Conservation (phyloP, 108 stramenopile genomes). For the Skeletonema menzelii region DNA sequence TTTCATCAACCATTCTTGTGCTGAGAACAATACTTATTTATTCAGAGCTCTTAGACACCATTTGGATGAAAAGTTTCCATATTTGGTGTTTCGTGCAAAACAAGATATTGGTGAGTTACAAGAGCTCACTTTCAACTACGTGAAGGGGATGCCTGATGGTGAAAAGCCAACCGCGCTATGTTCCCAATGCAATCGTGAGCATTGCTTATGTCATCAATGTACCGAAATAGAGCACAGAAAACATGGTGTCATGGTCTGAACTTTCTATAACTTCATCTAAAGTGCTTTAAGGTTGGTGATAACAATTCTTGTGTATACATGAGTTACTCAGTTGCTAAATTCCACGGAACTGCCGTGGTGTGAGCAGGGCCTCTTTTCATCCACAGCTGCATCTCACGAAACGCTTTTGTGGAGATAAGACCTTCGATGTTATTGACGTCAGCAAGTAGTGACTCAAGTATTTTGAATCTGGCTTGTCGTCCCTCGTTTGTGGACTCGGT, state of each 20-base stretch:
- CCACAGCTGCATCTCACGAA: constrained; percentile 36
- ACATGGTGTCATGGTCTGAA: not conserved
- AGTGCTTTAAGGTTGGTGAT: not conserved
- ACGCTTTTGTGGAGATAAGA: constrained; percentile 11
- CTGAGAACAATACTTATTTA: not conserved
- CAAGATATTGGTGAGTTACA: not conserved
- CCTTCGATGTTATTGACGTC: constrained; percentile 21
- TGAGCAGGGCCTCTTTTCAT: constrained; percentile 15
- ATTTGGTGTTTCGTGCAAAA: not conserved
- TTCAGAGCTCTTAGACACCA: not conserved
- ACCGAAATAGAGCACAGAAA: constrained; percentile 1
- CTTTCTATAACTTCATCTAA: not conserved
- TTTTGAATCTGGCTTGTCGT: constrained; percentile 35
- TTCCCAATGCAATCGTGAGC: not conserved
- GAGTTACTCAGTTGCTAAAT: constrained; percentile 34
- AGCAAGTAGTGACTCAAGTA: constrained; percentile 28
- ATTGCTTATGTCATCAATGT: not conserved
- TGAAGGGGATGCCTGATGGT: constrained; percentile 2
- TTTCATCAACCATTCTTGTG: constrained; percentile 1
- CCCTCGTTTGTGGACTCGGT: constrained; percentile 33
- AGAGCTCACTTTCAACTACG: constrained; percentile 1
- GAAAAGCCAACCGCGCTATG: not conserved
- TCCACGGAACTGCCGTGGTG: constrained; percentile 16
- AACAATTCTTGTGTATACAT: not conserved
- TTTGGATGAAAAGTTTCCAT: not conserved